Conservation (phyloP, 441 rosid genomes). For the Viola pubescens region DNA sequence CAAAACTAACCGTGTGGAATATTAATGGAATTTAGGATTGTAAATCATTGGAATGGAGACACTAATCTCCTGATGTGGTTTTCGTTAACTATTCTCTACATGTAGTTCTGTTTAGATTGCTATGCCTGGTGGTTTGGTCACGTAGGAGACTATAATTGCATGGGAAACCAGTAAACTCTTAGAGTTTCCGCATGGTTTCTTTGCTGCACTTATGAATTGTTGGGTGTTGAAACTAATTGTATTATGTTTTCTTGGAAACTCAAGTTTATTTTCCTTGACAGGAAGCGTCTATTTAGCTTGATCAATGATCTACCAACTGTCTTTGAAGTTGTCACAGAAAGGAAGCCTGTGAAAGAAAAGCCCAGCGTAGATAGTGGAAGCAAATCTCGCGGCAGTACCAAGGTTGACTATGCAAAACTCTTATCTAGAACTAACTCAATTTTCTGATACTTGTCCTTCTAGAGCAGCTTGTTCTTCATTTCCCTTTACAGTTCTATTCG, state of each 20-base stretch:
- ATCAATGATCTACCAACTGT: conserved; percentile 77
- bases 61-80: no score
- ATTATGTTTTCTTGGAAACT: not conserved
- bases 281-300: conserved; percentile 71
- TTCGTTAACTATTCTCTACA: no score
- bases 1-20: no score
- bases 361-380: conserved; percentile 36
- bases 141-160: no score
- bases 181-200: no score
- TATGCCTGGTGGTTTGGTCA: no score
- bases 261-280: conserved; percentile 19
- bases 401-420: conserved; percentile 30
- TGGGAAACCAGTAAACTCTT: no score
- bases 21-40: no score
- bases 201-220: not conserved
- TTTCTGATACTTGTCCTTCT: not conserved
- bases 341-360: conserved; percentile 55
- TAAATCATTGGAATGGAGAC: no score
- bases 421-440: not conserved
- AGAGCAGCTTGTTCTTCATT: not conserved
- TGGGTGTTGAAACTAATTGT: not conserved
- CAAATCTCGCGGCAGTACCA: conserved; percentile 46
- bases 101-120: no score
- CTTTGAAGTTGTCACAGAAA: conserved; percentile 66
- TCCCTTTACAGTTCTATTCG: not conserved